Evolutionary conservation across 495 filamentous ascomycete genomes (phyloP).

Genomic region (Hypoxylon cercidicola): DNA sequence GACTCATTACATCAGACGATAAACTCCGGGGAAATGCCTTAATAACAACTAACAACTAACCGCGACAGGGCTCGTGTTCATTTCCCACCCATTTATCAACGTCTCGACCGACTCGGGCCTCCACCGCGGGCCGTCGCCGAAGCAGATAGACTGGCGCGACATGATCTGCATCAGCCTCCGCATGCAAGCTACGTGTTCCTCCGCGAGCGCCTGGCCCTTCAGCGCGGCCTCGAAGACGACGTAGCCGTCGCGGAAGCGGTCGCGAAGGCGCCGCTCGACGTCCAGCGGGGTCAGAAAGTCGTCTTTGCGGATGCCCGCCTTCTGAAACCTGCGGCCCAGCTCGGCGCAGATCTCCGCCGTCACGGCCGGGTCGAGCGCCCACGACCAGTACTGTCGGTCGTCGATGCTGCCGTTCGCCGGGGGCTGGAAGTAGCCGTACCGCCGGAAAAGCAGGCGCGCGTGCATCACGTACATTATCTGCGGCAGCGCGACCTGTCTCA

Average conservation of each 20-base stretch:
- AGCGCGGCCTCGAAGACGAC: conserved; percentile 33
- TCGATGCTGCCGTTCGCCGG: background rate
- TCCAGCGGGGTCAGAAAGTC: conserved; percentile 27
- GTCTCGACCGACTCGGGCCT: conserved; percentile 20
- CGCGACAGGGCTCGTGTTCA: conserved; percentile 2
- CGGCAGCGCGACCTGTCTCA: conserved; percentile 17
- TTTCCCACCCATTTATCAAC: conserved; percentile 19
- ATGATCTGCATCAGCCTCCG: conserved; percentile 23
- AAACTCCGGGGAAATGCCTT: too few species aligned
- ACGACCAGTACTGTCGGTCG: background rate
- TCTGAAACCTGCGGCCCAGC: background rate
- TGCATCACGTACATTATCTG: conserved; percentile 30
- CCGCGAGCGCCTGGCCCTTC: conserved; percentile 14
- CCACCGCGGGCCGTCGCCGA: conserved; percentile 34
- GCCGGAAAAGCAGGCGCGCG: conserved; percentile 29
- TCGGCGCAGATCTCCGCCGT: background rate
- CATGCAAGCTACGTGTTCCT: conserved; percentile 31
- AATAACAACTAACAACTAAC: conserved; percentile 2
- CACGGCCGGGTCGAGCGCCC: conserved; percentile 8
- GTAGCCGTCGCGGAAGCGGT: conserved; percentile 30
- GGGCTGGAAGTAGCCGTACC: conserved; percentile 23
- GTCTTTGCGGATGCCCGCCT: conserved; percentile 16
- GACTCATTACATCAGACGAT: too few species aligned
- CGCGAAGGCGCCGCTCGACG: conserved; percentile 23
- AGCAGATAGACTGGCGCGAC: conserved; percentile 28